Conservation (phyloP, 495 filamentous ascomycete species). For the Xylaria longipes region DNA sequence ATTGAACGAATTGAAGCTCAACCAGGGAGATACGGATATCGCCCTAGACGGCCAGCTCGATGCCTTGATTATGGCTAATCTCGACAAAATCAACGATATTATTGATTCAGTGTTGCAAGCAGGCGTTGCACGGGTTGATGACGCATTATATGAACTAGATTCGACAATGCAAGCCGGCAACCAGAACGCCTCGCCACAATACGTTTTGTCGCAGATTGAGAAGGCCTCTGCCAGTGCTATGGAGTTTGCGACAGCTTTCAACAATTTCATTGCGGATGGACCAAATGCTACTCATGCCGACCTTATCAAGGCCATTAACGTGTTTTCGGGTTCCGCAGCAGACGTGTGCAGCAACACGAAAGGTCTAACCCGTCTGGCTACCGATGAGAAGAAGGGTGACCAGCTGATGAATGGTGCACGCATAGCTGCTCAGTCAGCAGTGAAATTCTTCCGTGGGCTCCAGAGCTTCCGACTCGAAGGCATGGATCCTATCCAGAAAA, state of each 20-base stretch:
- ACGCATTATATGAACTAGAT: constrained; percentile 95
- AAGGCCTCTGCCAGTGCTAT: constrained; percentile 94
- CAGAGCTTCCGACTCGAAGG: constrained; percentile 93
- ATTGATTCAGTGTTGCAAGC: constrained; percentile 96
- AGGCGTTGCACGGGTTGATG: constrained; percentile 93
- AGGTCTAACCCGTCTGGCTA: constrained; percentile 90
- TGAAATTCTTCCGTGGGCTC: constrained; percentile 94
- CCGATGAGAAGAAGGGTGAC: constrained; percentile 92
- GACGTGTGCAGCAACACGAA: constrained; percentile 97
- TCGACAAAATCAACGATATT: constrained; percentile 94
- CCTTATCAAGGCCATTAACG: constrained; percentile 89
- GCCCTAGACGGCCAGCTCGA: constrained; percentile 91
- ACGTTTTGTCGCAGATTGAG: constrained; percentile 94
- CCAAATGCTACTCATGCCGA: constrained; percentile 90
- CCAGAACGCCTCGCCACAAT: constrained; percentile 95
- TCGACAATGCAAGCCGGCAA: constrained; percentile 98
- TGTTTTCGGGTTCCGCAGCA: constrained; percentile 87
- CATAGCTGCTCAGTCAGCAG: constrained; percentile 83
- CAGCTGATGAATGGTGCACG: constrained; percentile 80
- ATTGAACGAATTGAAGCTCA: constrained; percentile 77
- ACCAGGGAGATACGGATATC: constrained; percentile 76
- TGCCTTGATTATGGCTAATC: constrained; percentile 78
- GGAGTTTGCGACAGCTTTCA: constrained; percentile 96
- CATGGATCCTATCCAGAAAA: constrained; percentile 86
- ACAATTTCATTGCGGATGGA: constrained; percentile 96